Percentiles rank a stretch among this genome's conserved stretches.
These are phyloP conservation scores for Pluteus cervinus DNA, from an alignment of 768 basidiomycete genomes.

Conservation along the genomic window DNA sequence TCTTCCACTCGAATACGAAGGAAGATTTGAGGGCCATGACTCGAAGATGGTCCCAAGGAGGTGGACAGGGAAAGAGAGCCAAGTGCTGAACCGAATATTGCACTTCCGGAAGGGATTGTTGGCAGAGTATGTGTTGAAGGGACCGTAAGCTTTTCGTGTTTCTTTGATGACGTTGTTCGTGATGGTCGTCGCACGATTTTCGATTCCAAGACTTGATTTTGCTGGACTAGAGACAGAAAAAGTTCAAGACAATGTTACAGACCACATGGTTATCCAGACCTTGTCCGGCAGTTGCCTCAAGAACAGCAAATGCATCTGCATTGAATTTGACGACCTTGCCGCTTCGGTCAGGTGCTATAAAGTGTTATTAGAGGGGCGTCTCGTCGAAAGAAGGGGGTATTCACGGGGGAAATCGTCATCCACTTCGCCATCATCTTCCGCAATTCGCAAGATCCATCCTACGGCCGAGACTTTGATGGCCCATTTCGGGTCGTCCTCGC, in stretches of 20 bases:
- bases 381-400: conserved; percentile 20
- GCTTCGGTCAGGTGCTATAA: conserved; percentile 82
- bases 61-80: conserved; percentile 52
- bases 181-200: conserved; percentile 84
- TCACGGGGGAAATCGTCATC: conserved; percentile 97
- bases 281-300: conserved; percentile 69
- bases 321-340: conserved; percentile 85
- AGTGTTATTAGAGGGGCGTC: conserved; percentile 7
- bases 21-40: conserved; percentile 77
- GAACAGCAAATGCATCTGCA: conserved; percentile 83
- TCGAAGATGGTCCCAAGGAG: conserved; percentile 63
- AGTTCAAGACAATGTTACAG: conserved; percentile 3
- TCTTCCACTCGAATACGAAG: conserved; percentile 78
- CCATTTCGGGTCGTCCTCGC: conserved; percentile 58
- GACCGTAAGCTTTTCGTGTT: conserved; percentile 42
- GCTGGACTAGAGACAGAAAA: conserved; percentile 41
- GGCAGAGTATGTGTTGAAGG: conserved; percentile 30
- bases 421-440: conserved; percentile 96
- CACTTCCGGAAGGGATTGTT: conserved; percentile 36
- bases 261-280: conserved; percentile 32
- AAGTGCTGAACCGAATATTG: conserved; percentile 36
- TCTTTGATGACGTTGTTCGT: conserved; percentile 55
- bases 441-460: conserved; percentile 91
- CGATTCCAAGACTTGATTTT: conserved; percentile 74
- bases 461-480: conserved; percentile 59